Evolutionary conservation across 2,329 filamentous ascomycete genomes (phyloP), one percentile per base, ranked within the genome.

Genomic region (Phaeosphaeriaceae sp.): DNA sequence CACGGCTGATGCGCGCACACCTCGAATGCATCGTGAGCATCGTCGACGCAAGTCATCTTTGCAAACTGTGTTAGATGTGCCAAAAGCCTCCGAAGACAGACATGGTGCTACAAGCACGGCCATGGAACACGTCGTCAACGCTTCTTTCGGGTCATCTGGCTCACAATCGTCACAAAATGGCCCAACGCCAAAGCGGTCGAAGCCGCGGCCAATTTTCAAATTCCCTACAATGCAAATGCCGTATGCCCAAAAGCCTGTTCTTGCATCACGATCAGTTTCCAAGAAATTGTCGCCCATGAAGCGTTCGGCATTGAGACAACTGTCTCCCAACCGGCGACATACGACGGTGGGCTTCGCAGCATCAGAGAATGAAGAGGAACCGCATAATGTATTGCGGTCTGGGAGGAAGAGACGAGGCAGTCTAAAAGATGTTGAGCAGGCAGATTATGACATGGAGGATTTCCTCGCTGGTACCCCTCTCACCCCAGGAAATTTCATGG

Each of bases 141-240:
- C 61, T 7, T 72, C 69, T 3, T 70, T 72, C 44, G 66, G 53
- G 17, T 73, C 71, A 3, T 62, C 60, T 3, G 54, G 57, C 21
- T 65, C 65, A 20, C 56, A 63, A 9, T 56, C 56, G 6, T 68
- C 60, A 5, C 65, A 62, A 24, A 54, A 60, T n/a, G 68, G 69
- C 13, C 77, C 77, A 1, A 76, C 73, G 7, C 79, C 80, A 2
- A 83, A 83, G 61, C 77, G 81, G 17, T 58, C 72, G 1, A 79
- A 76, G 53, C 70, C 75, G 24, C 69, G 72, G 20, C 56, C 63
- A 4, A 66, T 75, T 1, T 75, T 73, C 60, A 76, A 73, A 47
- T 60, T 67, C 6, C 68, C 74, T 24, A 57, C 63, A 2, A 65
- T 74, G 58, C 68, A 69, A 19, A 74, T 71, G 45, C 67, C 76